Conservation (phyloP, 2,329 filamentous ascomycete species). For the Fusarium lateritium region DNA sequence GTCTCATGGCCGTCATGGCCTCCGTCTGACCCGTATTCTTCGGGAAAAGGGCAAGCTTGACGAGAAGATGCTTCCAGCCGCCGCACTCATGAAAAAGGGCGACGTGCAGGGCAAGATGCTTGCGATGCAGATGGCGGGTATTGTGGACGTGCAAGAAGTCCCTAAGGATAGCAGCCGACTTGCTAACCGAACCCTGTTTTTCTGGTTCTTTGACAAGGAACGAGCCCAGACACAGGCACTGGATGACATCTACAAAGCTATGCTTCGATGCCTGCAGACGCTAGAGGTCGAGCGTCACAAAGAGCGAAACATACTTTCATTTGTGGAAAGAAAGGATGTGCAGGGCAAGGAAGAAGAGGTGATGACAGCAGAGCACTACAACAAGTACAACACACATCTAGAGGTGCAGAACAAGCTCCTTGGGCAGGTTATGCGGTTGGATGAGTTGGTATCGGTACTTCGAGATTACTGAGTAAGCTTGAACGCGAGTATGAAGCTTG, state of each 20-base stretch:
- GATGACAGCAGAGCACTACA: constrained; percentile 81
- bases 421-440: constrained; percentile 83
- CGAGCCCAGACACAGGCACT: constrained; percentile 79
- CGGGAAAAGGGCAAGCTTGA: constrained; percentile 93
- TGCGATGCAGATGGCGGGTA: constrained; percentile 86
- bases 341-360: constrained; percentile 86
- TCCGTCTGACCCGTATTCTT: constrained; percentile 88
- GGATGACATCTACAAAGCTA: constrained; percentile 89
- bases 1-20: constrained; percentile 80
- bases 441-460: constrained; percentile 87
- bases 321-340: constrained; percentile 89
- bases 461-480: constrained; percentile 74
- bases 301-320: constrained; percentile 80
- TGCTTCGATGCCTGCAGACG: constrained; percentile 87
- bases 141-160: constrained; percentile 94
- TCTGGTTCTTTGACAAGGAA: constrained; percentile 91
- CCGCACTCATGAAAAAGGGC: constrained; percentile 86
- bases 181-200: constrained; percentile 87
- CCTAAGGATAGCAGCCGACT: constrained; percentile 88
- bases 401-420: constrained; percentile 81
- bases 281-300: constrained; percentile 81
- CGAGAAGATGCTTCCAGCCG: constrained; percentile 86
- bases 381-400: constrained; percentile 70
- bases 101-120: constrained; percentile 89
- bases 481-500: background rate